Conservation (phyloP, 2,329 filamentous ascomycete species). For the Penicillium griseofulvum region DNA sequence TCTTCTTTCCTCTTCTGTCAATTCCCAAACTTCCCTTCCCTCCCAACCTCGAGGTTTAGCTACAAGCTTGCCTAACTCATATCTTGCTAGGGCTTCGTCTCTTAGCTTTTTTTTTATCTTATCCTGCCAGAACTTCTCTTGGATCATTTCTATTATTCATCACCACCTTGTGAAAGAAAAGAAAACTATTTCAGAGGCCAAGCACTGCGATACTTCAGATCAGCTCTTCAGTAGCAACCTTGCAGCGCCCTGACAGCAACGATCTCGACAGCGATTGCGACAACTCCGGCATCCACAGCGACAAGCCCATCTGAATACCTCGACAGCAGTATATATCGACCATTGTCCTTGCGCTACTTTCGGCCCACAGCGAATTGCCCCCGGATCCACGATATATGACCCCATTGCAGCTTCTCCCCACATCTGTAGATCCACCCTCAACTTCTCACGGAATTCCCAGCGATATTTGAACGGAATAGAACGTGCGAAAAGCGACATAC, state of each 20-base stretch:
- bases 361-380: not conserved
- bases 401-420: slow-evolving; percentile 4
- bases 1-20: slow-evolving; percentile 2
- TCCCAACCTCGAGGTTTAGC: slow-evolving; percentile 11
- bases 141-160: not conserved
- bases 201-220: slow-evolving; percentile 7
- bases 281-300: not conserved
- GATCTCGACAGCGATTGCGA: slow-evolving; percentile 2
- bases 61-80: slow-evolving; percentile 8
- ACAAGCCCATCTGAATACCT: not conserved
- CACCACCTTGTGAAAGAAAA: slow-evolving; percentile 8
- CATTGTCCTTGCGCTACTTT: slow-evolving; percentile 5
- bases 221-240: slow-evolving; percentile 16
- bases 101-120: not conserved
- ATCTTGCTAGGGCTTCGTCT: not conserved
- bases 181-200: slow-evolving; percentile 8
- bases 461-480: slow-evolving; percentile 1
- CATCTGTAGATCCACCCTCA: slow-evolving; percentile 15
- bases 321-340: slow-evolving; percentile 2
- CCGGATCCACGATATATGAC: not conserved
- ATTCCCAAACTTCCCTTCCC: not conserved
- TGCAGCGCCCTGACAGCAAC: not conserved
- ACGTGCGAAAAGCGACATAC: slow-evolving; percentile 1
- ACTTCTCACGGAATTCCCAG: not conserved
- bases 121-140: not conserved